phyloP scores from a whole-genome alignment of 768 basidiomycete species.

The Trametes sanguinea region DNA sequence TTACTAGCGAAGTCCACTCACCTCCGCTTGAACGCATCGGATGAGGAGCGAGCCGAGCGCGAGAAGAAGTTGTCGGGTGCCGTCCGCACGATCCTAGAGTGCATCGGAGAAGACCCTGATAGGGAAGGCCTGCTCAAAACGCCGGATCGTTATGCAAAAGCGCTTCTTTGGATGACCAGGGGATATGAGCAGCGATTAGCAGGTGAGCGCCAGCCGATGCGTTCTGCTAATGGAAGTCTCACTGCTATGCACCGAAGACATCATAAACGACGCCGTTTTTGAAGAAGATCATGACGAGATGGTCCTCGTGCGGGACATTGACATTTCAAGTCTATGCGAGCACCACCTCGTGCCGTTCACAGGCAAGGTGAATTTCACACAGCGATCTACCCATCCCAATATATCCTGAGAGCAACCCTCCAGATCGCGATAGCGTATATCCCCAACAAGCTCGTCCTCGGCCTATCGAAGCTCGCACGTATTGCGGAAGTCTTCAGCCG shows the following conservation, averaged over 20 bases:
- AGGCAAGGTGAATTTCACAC: slow-evolving; percentile 66
- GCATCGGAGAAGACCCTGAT: slow-evolving; percentile 97
- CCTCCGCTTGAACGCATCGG: slow-evolving; percentile 78
- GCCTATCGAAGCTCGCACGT: slow-evolving; percentile 93
- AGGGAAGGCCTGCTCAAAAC: slow-evolving; percentile 91
- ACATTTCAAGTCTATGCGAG: slow-evolving; percentile 96
- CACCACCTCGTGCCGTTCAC: slow-evolving; percentile 98
- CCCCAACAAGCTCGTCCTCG: slow-evolving; percentile 91
- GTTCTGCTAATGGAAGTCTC: not conserved
- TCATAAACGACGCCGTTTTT: slow-evolving; percentile 98
- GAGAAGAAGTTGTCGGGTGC: slow-evolving; percentile 80
- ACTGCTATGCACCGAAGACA: slow-evolving; percentile 54
- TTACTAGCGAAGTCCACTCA: slow-evolving; percentile 85
- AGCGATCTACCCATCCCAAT: not conserved
- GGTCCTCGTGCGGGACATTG: slow-evolving; percentile 97
- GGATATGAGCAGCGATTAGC: slow-evolving; percentile 96
- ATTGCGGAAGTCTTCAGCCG: slow-evolving; percentile 98
- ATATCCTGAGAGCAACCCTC: not conserved
- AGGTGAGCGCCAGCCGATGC: slow-evolving; percentile 46
- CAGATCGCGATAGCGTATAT: slow-evolving; percentile 98
- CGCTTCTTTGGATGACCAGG: slow-evolving; percentile 98
- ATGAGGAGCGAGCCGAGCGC: slow-evolving; percentile 67
- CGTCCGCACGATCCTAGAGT: slow-evolving; percentile 90
- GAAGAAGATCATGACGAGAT: slow-evolving; percentile 99
- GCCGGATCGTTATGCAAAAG: slow-evolving; percentile 94